Evolutionary conservation across 768 basidiomycete genomes (phyloP).

Genomic region (Mrakia hoshinonis): DNA sequence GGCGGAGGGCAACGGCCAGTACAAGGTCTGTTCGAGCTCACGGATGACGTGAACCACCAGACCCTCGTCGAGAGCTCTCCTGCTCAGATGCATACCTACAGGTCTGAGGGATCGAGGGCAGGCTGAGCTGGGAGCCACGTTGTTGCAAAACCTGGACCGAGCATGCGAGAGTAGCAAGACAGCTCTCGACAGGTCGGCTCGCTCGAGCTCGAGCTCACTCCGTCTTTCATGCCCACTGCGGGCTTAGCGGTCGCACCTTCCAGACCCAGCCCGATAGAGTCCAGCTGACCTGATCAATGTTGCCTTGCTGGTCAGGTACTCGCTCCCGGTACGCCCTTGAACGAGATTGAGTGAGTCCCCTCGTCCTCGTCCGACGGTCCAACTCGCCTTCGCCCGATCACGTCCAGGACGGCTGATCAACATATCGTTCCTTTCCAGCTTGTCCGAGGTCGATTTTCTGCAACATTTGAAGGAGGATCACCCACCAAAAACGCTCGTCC

Average conservation of each 20-base stretch:
- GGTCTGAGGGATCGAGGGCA: too few relatives aligned
- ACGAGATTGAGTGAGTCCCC: slow-evolving; percentile 20
- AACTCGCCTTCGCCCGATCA: neutral
- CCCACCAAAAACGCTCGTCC: neutral
- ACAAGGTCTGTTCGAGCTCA: neutral
- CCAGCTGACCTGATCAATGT: neutral
- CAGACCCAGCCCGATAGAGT: neutral
- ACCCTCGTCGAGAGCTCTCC: too few relatives aligned
- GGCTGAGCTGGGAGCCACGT: too few relatives aligned
- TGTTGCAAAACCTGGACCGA: too few relatives aligned
- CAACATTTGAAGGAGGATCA: neutral
- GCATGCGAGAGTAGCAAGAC: too few relatives aligned
- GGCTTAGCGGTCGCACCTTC: too few relatives aligned
- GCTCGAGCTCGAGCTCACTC: too few relatives aligned
- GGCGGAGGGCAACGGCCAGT: slow-evolving; percentile 13
- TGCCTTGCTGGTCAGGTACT: neutral
- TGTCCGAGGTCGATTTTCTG: slow-evolving; percentile 10
- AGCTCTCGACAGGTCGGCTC: too few relatives aligned
- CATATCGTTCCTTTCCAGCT: neutral
- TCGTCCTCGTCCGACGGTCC: neutral
- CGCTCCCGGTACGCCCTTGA: slow-evolving; percentile 12
- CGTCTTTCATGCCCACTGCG: too few relatives aligned
- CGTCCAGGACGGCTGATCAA: too few relatives aligned
- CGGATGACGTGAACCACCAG: neutral
- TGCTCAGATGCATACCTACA: too few relatives aligned